A percentile compares a stretch with the other conserved stretches of the same genome.
phyloP scores from a whole-genome alignment of 495 filamentous ascomycete genomes.

The Xylaria acuta region DNA sequence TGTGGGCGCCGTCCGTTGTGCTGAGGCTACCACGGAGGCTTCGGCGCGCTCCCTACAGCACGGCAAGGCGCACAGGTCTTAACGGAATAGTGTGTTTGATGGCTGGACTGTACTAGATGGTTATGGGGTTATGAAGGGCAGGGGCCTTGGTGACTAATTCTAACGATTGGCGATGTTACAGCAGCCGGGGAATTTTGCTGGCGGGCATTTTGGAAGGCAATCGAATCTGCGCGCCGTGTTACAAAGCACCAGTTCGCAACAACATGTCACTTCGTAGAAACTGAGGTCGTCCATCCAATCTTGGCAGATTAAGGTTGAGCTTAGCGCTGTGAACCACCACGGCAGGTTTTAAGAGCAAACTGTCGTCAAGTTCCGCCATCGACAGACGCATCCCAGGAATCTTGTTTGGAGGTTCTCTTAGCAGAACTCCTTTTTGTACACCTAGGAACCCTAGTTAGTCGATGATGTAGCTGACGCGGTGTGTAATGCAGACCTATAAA shows the following conservation, averaged over 20 bases:
- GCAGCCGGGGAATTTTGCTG: not conserved
- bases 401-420: not conserved
- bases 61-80: not conserved
- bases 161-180: not conserved
- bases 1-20: not conserved
- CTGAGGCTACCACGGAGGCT: not conserved
- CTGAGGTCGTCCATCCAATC: not conserved
- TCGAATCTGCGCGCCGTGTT: not conserved
- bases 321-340: not conserved
- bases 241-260: slow-evolving; percentile 4
- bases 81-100: not conserved
- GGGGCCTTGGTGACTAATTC: not conserved
- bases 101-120: not conserved
- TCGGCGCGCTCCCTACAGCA: not conserved
- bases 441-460: not conserved
- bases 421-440: not conserved
- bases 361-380: not conserved
- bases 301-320: slow-evolving; percentile 1
- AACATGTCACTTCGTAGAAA: not conserved
- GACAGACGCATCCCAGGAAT: not conserved
- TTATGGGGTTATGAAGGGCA: not conserved
- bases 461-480: slow-evolving; percentile 19
- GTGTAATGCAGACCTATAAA: slow-evolving; percentile 17
- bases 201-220: not conserved
- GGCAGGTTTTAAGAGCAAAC: not conserved